Evolutionary conservation across 1,284 basidiomycete species (phyloP).

Genomic region (Ustilago hordei): DNA sequence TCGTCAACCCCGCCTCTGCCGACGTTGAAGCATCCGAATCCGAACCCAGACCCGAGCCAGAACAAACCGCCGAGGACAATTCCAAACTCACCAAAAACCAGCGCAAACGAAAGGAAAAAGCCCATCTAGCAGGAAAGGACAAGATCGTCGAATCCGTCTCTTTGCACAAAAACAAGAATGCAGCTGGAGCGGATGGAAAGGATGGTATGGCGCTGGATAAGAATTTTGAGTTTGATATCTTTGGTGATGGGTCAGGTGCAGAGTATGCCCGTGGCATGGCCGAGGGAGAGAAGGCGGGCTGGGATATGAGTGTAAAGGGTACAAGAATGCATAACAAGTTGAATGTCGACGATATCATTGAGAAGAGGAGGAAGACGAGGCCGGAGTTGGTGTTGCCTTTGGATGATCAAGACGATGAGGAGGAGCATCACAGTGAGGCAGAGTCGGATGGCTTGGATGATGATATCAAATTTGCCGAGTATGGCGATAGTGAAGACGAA

Average conservation of each 20-base stretch:
- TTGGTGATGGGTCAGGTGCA: slow-evolving; percentile 44
- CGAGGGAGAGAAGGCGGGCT: slow-evolving; percentile 26
- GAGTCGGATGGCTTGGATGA: slow-evolving; percentile 46
- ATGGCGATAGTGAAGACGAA: slow-evolving; percentile 71
- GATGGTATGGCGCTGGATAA: slow-evolving; percentile 53
- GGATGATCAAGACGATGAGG: slow-evolving; percentile 5
- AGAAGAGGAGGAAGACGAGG: slow-evolving; percentile 54
- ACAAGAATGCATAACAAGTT: slow-evolving; percentile 51
- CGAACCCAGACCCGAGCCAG: slow-evolving; percentile 29
- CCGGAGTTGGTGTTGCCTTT: slow-evolving; percentile 36
- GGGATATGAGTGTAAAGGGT: slow-evolving; percentile 62
- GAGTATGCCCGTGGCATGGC: slow-evolving; percentile 16
- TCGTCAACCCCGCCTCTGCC: slow-evolving; percentile 1
- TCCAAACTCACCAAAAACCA: slow-evolving; percentile 45
- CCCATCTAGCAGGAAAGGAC: slow-evolving; percentile 57
- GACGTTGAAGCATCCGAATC: slow-evolving; percentile 9
- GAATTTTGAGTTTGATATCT: slow-evolving; percentile 65
- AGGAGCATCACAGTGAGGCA: background rate
- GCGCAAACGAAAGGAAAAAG: slow-evolving; percentile 50
- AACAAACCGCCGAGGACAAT: slow-evolving; percentile 8
- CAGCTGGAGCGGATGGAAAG: slow-evolving; percentile 8
- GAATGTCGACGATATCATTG: slow-evolving; percentile 68
- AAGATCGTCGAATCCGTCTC: slow-evolving; percentile 58
- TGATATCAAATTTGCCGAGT: slow-evolving; percentile 38
- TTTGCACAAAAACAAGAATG: slow-evolving; percentile 7